phyloP scores from a whole-genome alignment of 2,329 filamentous ascomycete genomes.

The Lachnellula arida region DNA sequence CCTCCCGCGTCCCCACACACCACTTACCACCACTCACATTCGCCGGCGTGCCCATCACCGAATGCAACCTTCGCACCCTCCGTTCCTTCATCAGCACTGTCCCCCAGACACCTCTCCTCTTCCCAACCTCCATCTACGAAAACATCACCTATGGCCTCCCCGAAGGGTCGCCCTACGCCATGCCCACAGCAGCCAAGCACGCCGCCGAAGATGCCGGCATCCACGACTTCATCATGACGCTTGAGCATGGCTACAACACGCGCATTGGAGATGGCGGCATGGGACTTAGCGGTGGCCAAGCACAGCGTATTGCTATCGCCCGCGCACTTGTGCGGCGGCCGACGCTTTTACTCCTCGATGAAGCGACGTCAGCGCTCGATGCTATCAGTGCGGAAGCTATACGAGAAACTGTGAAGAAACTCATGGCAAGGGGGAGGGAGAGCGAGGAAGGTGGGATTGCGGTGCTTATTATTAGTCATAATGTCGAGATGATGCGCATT shows the following conservation, averaged over 20 bases:
- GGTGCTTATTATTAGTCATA: conserved; percentile 79
- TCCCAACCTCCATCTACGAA: conserved; percentile 68
- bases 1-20: conserved; percentile 7
- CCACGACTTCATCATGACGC: conserved; percentile 68
- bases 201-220: conserved; percentile 61
- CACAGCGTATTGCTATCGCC: conserved; percentile 76
- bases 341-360: conserved; percentile 73
- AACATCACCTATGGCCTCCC: conserved; percentile 81
- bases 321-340: conserved; percentile 70
- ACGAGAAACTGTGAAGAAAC: conserved; percentile 52
- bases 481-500: conserved; percentile 78
- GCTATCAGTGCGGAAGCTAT: conserved; percentile 60
- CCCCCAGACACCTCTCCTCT: conserved; percentile 67
- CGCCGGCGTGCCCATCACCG: conserved; percentile 49
- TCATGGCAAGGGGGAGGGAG: conserved; percentile 38
- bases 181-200: conserved; percentile 39
- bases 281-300: conserved; percentile 73
- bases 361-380: conserved; percentile 81
- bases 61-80: conserved; percentile 56
- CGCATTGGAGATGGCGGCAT: conserved; percentile 72
- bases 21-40: conserved; percentile 43
- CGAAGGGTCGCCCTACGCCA: conserved; percentile 46
- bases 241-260: conserved; percentile 69
- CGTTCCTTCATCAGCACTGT: conserved; percentile 63
- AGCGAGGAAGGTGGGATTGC: conserved; percentile 46